Conservation (phyloP, 225 moss, liverwort and hornwort genomes). For the Pseudisothecium myosuroides region DNA sequence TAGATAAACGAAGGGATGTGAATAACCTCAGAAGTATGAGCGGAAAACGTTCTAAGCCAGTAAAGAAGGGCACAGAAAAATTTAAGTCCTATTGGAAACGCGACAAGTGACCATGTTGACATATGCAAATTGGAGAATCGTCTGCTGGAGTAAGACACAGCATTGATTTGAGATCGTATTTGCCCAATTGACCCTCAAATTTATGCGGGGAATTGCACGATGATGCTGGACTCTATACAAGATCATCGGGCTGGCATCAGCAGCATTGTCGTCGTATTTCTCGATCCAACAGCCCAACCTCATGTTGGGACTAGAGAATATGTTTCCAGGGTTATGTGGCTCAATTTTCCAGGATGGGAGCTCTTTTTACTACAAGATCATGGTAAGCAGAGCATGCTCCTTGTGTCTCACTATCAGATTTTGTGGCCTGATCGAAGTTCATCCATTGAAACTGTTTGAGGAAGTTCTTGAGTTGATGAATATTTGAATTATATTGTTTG, state of each 20-base stretch:
- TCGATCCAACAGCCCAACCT: not conserved
- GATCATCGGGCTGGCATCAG: not conserved
- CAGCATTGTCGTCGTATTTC: not conserved
- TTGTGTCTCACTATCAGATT: not conserved
- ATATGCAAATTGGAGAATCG: not conserved
- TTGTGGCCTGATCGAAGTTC: not conserved
- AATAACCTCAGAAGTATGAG: constrained; percentile 47
- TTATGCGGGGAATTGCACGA: not conserved
- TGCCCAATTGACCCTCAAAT: not conserved
- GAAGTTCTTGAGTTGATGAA: not conserved
- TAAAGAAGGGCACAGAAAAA: constrained; percentile 28
- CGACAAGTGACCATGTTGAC: constrained; percentile 5
- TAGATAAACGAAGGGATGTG: constrained; percentile 31
- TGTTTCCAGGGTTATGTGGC: not conserved
- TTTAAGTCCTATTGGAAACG: constrained; percentile 54
- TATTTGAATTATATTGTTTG: not conserved
- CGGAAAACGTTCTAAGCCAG: constrained; percentile 1
- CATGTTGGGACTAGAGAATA: not conserved
- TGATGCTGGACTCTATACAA: not conserved
- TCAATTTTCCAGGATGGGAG: not conserved
- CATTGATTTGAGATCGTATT: not conserved
- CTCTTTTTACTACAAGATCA: not conserved
- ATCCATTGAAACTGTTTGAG: not conserved
- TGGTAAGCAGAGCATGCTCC: not conserved
- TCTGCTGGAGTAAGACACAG: not conserved